phyloP scores from a whole-genome alignment of 2,329 filamentous ascomycete species.

The Neurospora crassa region DNA sequence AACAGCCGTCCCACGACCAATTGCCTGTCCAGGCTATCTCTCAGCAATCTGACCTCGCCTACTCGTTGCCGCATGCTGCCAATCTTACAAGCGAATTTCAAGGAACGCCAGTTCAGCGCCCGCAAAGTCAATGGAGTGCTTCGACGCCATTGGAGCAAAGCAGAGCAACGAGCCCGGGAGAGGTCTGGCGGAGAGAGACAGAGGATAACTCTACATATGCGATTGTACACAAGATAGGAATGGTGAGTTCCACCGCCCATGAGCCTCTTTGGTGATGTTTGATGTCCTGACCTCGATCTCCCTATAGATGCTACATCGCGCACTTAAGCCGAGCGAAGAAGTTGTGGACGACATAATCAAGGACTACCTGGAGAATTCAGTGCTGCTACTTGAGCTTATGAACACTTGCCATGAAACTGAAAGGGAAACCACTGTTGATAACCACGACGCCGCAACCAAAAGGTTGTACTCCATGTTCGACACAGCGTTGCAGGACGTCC shows the following conservation, averaged over 20 bases:
- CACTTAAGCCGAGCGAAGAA: slow-evolving; percentile 13
- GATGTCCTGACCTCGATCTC: not conserved
- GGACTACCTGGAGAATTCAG: slow-evolving; percentile 10
- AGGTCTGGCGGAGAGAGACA: slow-evolving; percentile 8
- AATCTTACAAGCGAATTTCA: not conserved
- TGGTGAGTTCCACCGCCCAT: slow-evolving; percentile 1
- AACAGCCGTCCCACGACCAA: not conserved
- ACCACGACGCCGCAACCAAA: not conserved
- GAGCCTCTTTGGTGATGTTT: not conserved
- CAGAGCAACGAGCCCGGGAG: not conserved
- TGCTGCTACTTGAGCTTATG: slow-evolving; percentile 8
- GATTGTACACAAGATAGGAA: slow-evolving; percentile 9
- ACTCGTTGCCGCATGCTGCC: not conserved
- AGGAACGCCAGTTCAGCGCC: not conserved
- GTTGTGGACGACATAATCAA: slow-evolving; percentile 9
- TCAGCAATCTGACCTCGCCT: not conserved
- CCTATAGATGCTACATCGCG: slow-evolving; percentile 11
- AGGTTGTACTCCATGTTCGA: not conserved
- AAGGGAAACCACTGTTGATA: not conserved
- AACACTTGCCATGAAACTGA: slow-evolving; percentile 4
- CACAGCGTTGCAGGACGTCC: not conserved
- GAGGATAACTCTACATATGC: slow-evolving; percentile 6
- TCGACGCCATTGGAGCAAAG: not conserved
- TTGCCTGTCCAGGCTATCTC: not conserved
- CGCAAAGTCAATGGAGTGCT: not conserved